Conservation (phyloP, 371 early-diverging fungal species). For the Umbelopsis sp. region DNA sequence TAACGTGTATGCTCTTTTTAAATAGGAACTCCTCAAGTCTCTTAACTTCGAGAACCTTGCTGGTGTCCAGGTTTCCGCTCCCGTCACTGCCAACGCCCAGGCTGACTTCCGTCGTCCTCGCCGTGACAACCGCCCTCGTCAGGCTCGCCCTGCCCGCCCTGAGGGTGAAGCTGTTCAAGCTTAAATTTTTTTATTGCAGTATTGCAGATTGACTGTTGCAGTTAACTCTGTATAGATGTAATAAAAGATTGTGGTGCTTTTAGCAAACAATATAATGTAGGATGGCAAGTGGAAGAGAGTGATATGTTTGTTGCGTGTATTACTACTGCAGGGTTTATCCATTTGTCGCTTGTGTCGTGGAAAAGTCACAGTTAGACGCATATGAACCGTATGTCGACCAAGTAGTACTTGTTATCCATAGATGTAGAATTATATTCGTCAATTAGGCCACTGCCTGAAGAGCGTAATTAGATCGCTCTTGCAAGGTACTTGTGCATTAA, state of each 20-base stretch:
- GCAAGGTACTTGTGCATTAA: too few relatives aligned
- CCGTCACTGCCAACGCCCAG: conserved; percentile 42
- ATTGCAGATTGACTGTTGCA: not conserved
- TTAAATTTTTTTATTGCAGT: not conserved
- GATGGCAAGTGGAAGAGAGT: too few relatives aligned
- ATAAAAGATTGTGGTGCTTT: not conserved
- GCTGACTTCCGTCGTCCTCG: conserved; percentile 33
- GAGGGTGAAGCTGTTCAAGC: conserved; percentile 12
- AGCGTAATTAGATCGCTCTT: too few relatives aligned
- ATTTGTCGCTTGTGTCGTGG: too few relatives aligned
- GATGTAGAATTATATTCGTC: too few relatives aligned
- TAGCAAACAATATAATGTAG: too few relatives aligned
- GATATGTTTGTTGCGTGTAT: too few relatives aligned
- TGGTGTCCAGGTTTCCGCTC: conserved; percentile 67
- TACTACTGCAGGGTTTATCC: too few relatives aligned
- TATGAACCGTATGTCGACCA: too few relatives aligned
- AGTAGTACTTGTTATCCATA: too few relatives aligned
- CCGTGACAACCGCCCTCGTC: conserved; percentile 43
- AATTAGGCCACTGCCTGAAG: too few relatives aligned
- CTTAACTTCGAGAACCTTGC: conserved; percentile 90
- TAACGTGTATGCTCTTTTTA: not conserved
- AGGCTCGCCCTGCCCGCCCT: conserved; percentile 25
- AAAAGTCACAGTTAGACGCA: too few relatives aligned
- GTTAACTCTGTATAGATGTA: not conserved
- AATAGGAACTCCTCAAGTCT: conserved; percentile 92